Evolutionary conservation across 805 yeast genomes (phyloP).

Genomic region (Pichia occidentalis): DNA sequence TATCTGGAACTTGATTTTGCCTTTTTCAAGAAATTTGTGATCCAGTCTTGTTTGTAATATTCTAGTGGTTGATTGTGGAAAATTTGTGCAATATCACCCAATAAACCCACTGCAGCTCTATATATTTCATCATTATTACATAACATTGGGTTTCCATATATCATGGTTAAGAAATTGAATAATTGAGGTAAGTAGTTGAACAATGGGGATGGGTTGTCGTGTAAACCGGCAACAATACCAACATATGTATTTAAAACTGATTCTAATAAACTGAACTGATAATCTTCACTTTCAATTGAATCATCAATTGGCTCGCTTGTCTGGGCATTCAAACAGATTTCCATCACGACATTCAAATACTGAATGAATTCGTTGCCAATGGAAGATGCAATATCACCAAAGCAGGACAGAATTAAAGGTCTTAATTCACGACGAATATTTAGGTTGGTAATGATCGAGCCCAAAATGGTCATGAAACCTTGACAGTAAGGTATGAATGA

Average conservation of each 20-base stretch:
- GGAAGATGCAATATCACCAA: conserved; percentile 92
- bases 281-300: conserved; percentile 71
- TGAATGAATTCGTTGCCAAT: conserved; percentile 72
- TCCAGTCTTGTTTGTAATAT: conserved; percentile 69
- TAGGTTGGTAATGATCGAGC: conserved; percentile 59
- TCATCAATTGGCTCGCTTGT: conserved; percentile 53
- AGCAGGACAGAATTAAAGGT: conserved; percentile 84
- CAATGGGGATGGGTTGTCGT: conserved; percentile 58
- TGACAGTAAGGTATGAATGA: conserved; percentile 68
- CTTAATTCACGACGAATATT: conserved; percentile 73
- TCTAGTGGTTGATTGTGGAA: conserved; percentile 72
- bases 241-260: conserved; percentile 94
- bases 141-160: conserved; percentile 56
- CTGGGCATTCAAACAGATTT: conserved; percentile 64
- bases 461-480: conserved; percentile 77
- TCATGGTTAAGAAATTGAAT: conserved; percentile 57
- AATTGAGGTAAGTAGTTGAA: conserved; percentile 62
- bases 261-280: conserved; percentile 65
- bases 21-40: conserved; percentile 65
- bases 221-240: conserved; percentile 89
- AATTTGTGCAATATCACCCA: conserved; percentile 91
- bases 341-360: conserved; percentile 74
- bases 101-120: conserved; percentile 79
- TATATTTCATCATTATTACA: conserved; percentile 61
- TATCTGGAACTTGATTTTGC: conserved; percentile 60